These are phyloP conservation scores for Gomphus sp. DNA, from an alignment of 1,284 basidiomycete species.

Conservation along the genomic window DNA sequence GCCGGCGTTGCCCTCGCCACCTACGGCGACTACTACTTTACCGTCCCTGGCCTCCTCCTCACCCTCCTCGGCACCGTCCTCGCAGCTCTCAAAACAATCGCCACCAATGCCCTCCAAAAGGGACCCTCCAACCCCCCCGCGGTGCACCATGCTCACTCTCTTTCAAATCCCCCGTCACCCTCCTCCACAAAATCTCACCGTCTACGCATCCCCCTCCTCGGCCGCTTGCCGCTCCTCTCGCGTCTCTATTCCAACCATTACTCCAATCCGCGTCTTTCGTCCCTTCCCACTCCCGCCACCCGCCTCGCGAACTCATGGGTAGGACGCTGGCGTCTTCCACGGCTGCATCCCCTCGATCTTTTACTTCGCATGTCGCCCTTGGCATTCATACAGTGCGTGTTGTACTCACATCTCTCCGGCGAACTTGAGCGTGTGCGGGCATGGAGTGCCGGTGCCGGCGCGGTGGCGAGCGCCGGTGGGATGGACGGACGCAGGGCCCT, in stretches of 20 bases:
- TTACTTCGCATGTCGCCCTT: constrained; percentile 80
- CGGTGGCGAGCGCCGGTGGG: neutral
- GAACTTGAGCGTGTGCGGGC: constrained; percentile 60
- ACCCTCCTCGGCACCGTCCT: constrained; percentile 84
- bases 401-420: constrained; percentile 68
- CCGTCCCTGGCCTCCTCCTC: constrained; percentile 69
- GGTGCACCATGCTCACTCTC: no score
- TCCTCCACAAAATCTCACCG: constrained; percentile 8
- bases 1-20: constrained; percentile 89
- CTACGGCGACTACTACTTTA: constrained; percentile 88
- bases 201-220: constrained; percentile 11
- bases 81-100: constrained; percentile 85
- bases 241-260: constrained; percentile 22
- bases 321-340: constrained; percentile 17
- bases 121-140: constrained; percentile 24
- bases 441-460: constrained; percentile 34
- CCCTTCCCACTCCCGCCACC: no score
- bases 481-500: constrained; percentile 42
- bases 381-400: constrained; percentile 78
- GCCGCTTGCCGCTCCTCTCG: constrained; percentile 21
- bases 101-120: constrained; percentile 71
- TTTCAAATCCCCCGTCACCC: neutral
- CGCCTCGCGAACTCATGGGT: no score
- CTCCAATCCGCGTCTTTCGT: constrained; percentile 5
- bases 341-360: constrained; percentile 79